A percentile compares a stretch with the other conserved stretches of the same genome.
These are phyloP conservation scores for Monosporozyma servazzii DNA, from an alignment of 805 yeast genomes.

Conservation along the genomic window DNA sequence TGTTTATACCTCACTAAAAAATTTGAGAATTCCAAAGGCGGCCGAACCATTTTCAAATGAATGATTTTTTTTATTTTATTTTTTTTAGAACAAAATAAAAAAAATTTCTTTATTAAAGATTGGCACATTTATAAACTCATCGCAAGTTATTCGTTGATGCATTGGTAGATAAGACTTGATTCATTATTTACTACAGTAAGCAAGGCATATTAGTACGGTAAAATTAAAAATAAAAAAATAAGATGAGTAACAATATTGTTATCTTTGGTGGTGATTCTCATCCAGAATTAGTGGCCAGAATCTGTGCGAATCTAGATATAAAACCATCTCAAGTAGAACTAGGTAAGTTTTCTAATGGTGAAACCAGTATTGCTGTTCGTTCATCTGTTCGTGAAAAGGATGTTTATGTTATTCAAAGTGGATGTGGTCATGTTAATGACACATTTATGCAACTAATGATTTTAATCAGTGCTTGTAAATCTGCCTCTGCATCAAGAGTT, in stretches of 20 bases:
- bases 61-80: neutral
- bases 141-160: neutral
- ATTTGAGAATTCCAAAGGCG: neutral
- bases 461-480: conserved; percentile 84
- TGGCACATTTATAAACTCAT: neutral
- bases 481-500: conserved; percentile 80
- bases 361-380: conserved; percentile 74
- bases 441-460: conserved; percentile 73
- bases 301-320: conserved; percentile 70
- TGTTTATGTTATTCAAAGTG: conserved; percentile 80
- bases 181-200: no score
- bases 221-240: neutral
- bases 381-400: conserved; percentile 95
- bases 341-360: conserved; percentile 80
- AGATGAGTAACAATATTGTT: conserved; percentile 37
- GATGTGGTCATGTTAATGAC: conserved; percentile 84
- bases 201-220: neutral
- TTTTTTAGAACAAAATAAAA: neutral
- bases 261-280: conserved; percentile 89
- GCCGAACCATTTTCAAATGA: neutral
- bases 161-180: no score
- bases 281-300: conserved; percentile 62
- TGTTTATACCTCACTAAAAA: neutral
- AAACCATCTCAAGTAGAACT: conserved; percentile 58
- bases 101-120: neutral